phyloP scores from a whole-genome alignment of 2,329 filamentous ascomycete species.

The Cercospora sesami region DNA sequence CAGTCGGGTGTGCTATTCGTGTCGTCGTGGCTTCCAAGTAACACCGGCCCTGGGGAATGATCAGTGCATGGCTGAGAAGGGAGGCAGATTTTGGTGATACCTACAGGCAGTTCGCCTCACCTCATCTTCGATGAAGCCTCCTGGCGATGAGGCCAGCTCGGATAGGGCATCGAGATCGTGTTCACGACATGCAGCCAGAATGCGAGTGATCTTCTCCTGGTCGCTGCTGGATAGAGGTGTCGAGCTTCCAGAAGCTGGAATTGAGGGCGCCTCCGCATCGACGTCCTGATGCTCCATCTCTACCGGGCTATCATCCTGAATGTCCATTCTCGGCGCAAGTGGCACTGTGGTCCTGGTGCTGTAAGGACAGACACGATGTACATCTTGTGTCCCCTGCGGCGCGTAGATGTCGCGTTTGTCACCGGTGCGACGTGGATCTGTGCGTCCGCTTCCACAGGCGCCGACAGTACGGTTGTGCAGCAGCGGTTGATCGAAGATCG shows the following conservation, averaged over 20 bases:
- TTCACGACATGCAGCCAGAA: slow-evolving; percentile 46
- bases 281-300: neutral
- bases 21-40: slow-evolving; percentile 45
- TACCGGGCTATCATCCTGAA: neutral
- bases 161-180: slow-evolving; percentile 44
- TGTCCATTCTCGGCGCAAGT: neutral
- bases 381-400: slow-evolving; percentile 1
- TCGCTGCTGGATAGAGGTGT: slow-evolving; percentile 13
- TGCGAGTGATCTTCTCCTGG: slow-evolving; percentile 28
- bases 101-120: slow-evolving; percentile 75
- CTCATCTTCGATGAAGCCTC: slow-evolving; percentile 51
- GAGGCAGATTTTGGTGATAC: neutral
- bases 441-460: slow-evolving; percentile 13
- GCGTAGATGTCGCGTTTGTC: neutral
- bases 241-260: neutral
- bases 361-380: slow-evolving; percentile 3
- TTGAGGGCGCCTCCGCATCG: neutral
- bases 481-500: neutral
- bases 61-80: neutral
- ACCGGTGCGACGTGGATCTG: slow-evolving; percentile 1
- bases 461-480: neutral
- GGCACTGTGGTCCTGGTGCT: neutral
- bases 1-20: slow-evolving; percentile 45
- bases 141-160: slow-evolving; percentile 45
- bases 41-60: slow-evolving; percentile 59